Evolutionary conservation across 2,329 filamentous ascomycete species (phyloP).

Genomic region (Pyrenochaeta sp.): DNA sequence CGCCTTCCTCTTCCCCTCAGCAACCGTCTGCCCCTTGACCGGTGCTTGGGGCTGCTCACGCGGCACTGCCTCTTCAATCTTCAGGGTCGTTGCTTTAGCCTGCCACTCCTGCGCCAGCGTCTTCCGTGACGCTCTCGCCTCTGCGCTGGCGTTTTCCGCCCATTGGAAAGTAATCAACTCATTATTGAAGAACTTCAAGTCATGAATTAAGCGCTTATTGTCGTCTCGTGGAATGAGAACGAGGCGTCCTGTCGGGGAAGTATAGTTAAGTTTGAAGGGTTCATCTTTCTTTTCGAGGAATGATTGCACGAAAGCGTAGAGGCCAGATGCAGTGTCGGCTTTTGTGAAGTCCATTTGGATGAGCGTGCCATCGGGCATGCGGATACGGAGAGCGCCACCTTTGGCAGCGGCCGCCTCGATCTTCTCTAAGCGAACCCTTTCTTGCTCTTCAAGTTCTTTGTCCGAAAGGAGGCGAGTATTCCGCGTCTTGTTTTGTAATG

Average conservation of each 20-base stretch:
- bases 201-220: conserved; percentile 70
- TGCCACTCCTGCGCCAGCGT: conserved; percentile 69
- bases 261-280: conserved; percentile 75
- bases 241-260: conserved; percentile 62
- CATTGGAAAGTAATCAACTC: conserved; percentile 81
- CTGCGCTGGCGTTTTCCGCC: conserved; percentile 68
- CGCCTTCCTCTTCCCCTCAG: conserved; percentile 44
- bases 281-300: conserved; percentile 72
- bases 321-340: conserved; percentile 71
- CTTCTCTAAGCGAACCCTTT: conserved; percentile 70
- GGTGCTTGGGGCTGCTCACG: conserved; percentile 16
- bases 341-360: conserved; percentile 76
- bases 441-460: conserved; percentile 77
- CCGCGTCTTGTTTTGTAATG: conserved; percentile 67
- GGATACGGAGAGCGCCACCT: conserved; percentile 77
- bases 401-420: conserved; percentile 67
- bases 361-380: conserved; percentile 86
- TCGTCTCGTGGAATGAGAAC: conserved; percentile 54
- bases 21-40: conserved; percentile 25
- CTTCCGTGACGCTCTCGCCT: conserved; percentile 61
- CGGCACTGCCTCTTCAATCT: conserved; percentile 64
- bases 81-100: conserved; percentile 71
- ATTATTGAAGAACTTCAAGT: conserved; percentile 73
- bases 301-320: conserved; percentile 78
- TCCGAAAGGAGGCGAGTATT: conserved; percentile 86